Evolutionary conservation across 2,329 filamentous ascomycete species (phyloP), one percentile per base, ranked within the genome.

Genomic region (Blastomyces emzantsi): DNA sequence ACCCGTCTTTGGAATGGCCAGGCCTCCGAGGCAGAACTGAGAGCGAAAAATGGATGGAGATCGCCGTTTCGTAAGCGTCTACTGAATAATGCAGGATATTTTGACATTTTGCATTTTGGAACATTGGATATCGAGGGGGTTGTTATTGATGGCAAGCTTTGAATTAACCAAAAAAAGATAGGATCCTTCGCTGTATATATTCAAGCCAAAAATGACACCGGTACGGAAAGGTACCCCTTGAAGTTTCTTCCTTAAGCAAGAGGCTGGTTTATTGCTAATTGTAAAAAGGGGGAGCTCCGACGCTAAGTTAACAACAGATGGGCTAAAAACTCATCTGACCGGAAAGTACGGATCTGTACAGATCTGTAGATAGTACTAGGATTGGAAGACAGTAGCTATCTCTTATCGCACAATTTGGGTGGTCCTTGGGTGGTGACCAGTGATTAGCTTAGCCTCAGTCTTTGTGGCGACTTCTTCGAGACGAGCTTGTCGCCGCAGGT

Each of bases 1-100:
- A 7, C 47, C 60, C 5, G 36, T 62, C 30, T 65, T 70, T 63
- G 64, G 64, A 39, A 68, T 65, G 63, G n/a, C 63, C 11, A 60
- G 36, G 56, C 52, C 36, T 28, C 49, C 43, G 11, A 58, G 13
- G 13, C n/a, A 58, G 33, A 43, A 41, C 36, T 58, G 30, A 33
- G 5, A 43, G 61, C 56, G 28, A 52, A 25, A 30, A 58, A 54
- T 11, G n/a, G 22, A 64, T 9, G 30, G 41, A 28, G 49, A n/a
- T 13, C n/a, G 17, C 28, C 4, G 47, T 9, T 52, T 15, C 17
- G 25, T 19, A 52, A 17, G 15, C 8, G 2, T 13, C 11, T 52
- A 17, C 36, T 61, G 30, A 15, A 30, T 45, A 1, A 51, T 36
- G 15, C 8, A 11, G 25, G 51, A 33, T 54, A 15, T 19, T 19